These are phyloP conservation scores for Vicia sativa DNA, from an alignment of 306 rosid genomes.

Conservation along the genomic window DNA sequence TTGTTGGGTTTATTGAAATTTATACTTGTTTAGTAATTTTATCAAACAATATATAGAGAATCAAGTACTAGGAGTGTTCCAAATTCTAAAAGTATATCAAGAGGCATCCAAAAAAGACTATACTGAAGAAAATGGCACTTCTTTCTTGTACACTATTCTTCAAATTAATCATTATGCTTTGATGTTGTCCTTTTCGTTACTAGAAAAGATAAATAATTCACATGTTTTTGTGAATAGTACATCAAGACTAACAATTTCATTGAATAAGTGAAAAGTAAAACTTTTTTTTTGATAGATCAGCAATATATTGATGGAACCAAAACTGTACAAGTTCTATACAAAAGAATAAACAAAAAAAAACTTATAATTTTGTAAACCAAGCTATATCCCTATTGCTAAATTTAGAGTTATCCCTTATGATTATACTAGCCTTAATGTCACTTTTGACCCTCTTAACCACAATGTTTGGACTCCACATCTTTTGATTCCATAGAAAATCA, in stretches of 20 bases:
- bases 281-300: too few relatives aligned
- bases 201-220: constrained; percentile 2
- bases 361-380: too few relatives aligned
- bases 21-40: background rate
- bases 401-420: too few relatives aligned
- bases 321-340: too few relatives aligned
- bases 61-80: constrained; percentile 22
- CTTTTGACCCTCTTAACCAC: too few relatives aligned
- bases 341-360: too few relatives aligned
- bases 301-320: too few relatives aligned
- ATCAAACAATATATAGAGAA: constrained; percentile 15
- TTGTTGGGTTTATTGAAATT: too few relatives aligned
- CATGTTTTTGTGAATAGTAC: background rate
- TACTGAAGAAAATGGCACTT: constrained; percentile 6
- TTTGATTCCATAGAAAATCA: too few relatives aligned
- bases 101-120: constrained; percentile 31
- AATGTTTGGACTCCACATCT: too few relatives aligned
- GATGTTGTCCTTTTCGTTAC: constrained; percentile 31
- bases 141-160: constrained; percentile 6
- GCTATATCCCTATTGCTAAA: too few relatives aligned
- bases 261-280: constrained; percentile 31
- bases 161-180: constrained; percentile 8
- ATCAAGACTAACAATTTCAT: constrained; percentile 30
- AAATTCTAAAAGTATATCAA: constrained; percentile 40
- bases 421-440: too few relatives aligned